These are phyloP conservation scores for Cladosporium sp. DNA, from an alignment of 2,329 filamentous ascomycete species.

Conservation along the genomic window DNA sequence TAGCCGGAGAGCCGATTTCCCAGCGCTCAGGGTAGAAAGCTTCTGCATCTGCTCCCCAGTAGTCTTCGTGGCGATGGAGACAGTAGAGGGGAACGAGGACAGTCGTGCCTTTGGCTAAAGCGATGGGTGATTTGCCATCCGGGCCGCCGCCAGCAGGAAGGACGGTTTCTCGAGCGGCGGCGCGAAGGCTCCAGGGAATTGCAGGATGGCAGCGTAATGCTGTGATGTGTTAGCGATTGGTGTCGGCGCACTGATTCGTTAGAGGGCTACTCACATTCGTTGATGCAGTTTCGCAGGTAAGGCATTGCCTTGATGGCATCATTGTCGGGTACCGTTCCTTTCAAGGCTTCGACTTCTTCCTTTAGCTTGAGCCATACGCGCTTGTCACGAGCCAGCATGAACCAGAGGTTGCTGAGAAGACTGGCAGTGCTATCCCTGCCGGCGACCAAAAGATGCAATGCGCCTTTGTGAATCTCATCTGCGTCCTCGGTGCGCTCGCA, in stretches of 20 bases:
- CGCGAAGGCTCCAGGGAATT: not conserved
- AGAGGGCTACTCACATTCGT: constrained; percentile 41
- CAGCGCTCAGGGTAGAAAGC: constrained; percentile 46
- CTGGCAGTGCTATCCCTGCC: constrained; percentile 51
- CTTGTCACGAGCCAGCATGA: constrained; percentile 22
- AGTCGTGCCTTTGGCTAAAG: constrained; percentile 36
- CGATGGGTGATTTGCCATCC: constrained; percentile 39
- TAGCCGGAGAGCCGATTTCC: constrained; percentile 21
- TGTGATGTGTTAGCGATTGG: not conserved
- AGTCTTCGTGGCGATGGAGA: constrained; percentile 46
- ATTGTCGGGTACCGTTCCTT: constrained; percentile 38
- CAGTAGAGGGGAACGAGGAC: constrained; percentile 42
- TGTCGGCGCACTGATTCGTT: no score
- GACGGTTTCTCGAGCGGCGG: constrained; percentile 35
- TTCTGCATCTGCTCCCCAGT: constrained; percentile 46
- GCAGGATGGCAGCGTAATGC: constrained; percentile 2
- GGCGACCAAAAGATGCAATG: constrained; percentile 46
- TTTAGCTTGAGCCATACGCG: constrained; percentile 21
- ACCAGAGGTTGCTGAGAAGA: constrained; percentile 41
- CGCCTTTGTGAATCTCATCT: constrained; percentile 33
- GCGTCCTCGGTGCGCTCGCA: not conserved
- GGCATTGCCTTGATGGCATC: constrained; percentile 21
- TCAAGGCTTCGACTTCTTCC: constrained; percentile 19
- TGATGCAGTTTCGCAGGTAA: constrained; percentile 55
- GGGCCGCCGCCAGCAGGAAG: constrained; percentile 42